phyloP scores from a whole-genome alignment of 2,329 filamentous ascomycete genomes.

The Xylariales sp. region DNA sequence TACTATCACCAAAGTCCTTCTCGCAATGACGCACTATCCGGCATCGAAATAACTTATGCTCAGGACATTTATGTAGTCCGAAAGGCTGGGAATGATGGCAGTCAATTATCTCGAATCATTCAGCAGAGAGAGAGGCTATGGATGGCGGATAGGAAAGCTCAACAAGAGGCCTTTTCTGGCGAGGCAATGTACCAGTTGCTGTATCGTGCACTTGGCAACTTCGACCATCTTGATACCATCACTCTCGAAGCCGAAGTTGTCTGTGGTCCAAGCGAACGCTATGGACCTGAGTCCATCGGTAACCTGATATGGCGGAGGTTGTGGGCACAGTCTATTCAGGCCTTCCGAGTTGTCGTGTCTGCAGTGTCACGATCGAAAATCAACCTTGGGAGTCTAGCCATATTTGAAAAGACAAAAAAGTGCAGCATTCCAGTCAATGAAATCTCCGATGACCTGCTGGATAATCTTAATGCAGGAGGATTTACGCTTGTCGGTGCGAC shows the following conservation, averaged over 20 bases:
- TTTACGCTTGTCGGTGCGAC: neutral
- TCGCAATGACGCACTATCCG: neutral
- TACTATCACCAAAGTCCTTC: neutral
- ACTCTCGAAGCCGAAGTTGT: neutral
- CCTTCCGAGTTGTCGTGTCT: neutral
- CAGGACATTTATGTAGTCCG: neutral
- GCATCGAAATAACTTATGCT: neutral
- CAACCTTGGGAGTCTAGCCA: neutral
- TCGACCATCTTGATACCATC: neutral
- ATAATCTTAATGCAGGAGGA: neutral
- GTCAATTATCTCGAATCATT: neutral
- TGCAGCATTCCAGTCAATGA: neutral
- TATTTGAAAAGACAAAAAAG: neutral
- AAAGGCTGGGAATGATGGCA: neutral
- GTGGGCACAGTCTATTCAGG: neutral
- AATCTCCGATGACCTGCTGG: neutral
- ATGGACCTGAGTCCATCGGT: neutral
- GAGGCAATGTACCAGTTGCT: neutral
- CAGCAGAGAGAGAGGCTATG: neutral
- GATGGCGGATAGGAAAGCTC: neutral
- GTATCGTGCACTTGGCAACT: neutral
- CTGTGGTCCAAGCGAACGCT: neutral
- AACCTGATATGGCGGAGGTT: neutral
- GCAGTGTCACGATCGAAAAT: neutral
- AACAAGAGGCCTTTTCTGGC: neutral